Conservation (phyloP, 164 flowering plant species). For the Dillenia turbinata region DNA sequence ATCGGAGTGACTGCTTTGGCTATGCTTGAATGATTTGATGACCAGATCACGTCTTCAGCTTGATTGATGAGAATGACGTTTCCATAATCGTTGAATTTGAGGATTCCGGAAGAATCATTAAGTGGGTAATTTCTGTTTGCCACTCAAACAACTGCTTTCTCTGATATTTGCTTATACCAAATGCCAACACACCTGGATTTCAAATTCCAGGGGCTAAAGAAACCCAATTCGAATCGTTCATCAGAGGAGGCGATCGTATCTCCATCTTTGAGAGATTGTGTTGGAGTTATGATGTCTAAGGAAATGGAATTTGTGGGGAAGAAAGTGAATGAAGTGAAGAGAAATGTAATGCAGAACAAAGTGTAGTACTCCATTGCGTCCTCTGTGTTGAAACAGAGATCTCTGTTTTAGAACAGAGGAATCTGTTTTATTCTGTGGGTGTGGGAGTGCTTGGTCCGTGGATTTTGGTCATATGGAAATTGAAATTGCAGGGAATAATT, state of each 20-base stretch:
- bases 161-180: slow-evolving; percentile 18
- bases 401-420: too few species aligned
- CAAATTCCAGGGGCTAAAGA: slow-evolving; percentile 16
- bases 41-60: slow-evolving; percentile 24
- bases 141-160: slow-evolving; percentile 43
- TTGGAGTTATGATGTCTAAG: slow-evolving; percentile 1
- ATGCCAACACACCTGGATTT: slow-evolving; percentile 17
- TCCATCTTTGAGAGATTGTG: slow-evolving; percentile 13
- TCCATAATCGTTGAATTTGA: slow-evolving; percentile 23
- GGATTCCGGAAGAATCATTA: slow-evolving; percentile 22
- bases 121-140: slow-evolving; percentile 57
- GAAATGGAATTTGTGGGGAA: neutral
- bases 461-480: too few species aligned
- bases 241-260: slow-evolving; percentile 8
- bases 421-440: too few species aligned
- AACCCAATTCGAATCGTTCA: slow-evolving; percentile 12
- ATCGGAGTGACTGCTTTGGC: slow-evolving; percentile 10
- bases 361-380: too few species aligned
- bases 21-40: slow-evolving; percentile 12
- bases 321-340: slow-evolving; percentile 2
- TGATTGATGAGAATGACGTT: slow-evolving; percentile 21
- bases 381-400: too few species aligned
- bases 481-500: too few species aligned
- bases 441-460: too few species aligned
- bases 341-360: too few species aligned